Evolutionary conservation across 192 early-diverging fungal species (phyloP).

Genomic region (Coemansia asiatica): DNA sequence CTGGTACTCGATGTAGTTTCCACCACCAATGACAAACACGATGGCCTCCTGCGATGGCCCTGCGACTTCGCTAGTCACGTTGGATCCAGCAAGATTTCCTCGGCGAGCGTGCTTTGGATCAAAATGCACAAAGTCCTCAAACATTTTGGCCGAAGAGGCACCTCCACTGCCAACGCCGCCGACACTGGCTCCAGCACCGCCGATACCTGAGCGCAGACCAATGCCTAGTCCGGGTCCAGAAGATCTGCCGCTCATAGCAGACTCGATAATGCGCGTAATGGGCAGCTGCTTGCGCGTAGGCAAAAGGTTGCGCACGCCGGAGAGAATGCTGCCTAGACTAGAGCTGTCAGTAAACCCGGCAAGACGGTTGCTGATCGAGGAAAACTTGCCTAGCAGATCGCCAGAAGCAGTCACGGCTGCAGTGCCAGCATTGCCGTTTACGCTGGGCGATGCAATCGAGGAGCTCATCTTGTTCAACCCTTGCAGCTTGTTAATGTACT

Average conservation of each 20-base stretch:
- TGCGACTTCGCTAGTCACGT: constrained; percentile 49
- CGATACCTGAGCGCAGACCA: constrained; percentile 6
- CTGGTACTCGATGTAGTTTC: constrained; percentile 97
- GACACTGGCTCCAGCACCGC: constrained; percentile 5
- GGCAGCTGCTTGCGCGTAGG: constrained; percentile 88
- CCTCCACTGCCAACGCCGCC: constrained; percentile 6
- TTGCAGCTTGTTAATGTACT: constrained; percentile 76
- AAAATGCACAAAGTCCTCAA: constrained; percentile 86
- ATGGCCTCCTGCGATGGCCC: constrained; percentile 81
- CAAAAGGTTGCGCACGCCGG: constrained; percentile 93
- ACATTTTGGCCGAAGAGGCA: constrained; percentile 14
- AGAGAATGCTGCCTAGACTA: constrained; percentile 71
- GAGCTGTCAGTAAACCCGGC: constrained; percentile 72
- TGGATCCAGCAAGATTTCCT: constrained; percentile 56
- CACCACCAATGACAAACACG: constrained; percentile 97
- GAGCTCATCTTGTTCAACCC: constrained; percentile 43
- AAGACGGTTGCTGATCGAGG: constrained; percentile 68
- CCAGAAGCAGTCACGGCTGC: constrained; percentile 15
- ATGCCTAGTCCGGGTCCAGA: constrained; percentile 32
- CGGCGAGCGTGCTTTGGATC: constrained; percentile 78
- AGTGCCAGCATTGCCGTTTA: constrained; percentile 6
- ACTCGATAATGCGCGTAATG: constrained; percentile 79
- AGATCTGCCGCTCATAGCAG: constrained; percentile 71
- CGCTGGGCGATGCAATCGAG: constrained; percentile 25
- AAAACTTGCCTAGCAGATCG: constrained; percentile 61